Percentiles rank a stretch among this genome's conserved stretches.
These are phyloP conservation scores for Phoenix dactylifera DNA, from an alignment of 176 grass and related monocot species.

Conservation along the genomic window DNA sequence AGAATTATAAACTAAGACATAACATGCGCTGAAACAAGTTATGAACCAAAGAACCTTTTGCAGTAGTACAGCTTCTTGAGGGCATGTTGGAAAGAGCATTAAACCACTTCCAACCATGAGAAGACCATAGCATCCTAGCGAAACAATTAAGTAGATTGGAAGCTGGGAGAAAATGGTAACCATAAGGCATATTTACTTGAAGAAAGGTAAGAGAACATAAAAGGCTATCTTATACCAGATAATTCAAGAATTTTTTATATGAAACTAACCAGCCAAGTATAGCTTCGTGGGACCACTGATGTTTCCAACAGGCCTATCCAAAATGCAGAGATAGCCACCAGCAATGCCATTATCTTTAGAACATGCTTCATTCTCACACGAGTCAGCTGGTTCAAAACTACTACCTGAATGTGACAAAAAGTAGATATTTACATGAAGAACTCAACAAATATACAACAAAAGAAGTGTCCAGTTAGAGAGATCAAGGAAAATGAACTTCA, in stretches of 20 bases:
- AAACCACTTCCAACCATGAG: slow-evolving; percentile 88
- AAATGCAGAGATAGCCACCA: slow-evolving; percentile 41
- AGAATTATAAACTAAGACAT: no score
- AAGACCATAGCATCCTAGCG: slow-evolving; percentile 83
- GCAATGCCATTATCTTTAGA: slow-evolving; percentile 23
- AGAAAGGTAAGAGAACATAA: neutral
- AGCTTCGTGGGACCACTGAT: slow-evolving; percentile 41
- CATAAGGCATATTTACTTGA: neutral
- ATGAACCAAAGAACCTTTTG: slow-evolving; percentile 46
- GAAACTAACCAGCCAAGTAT: slow-evolving; percentile 76
- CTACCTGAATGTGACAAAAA: no score
- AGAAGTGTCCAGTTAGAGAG: no score
- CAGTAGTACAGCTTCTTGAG: slow-evolving; percentile 67
- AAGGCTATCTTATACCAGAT: no score
- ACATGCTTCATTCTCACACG: neutral
- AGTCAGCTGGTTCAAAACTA: no score
- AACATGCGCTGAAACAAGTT: no score
- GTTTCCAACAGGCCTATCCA: slow-evolving; percentile 28
- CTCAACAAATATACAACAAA: no score
- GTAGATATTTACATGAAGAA: no score
- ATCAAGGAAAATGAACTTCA: no score
- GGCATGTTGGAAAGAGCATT: slow-evolving; percentile 91
- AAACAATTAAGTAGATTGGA: slow-evolving; percentile 28
- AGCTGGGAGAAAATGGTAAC: slow-evolving; percentile 37
- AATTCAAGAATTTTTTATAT: neutral